Base-by-base conservation (phyloP, 495 filamentous ascomycete genomes). In the Talaromyces wortmannii region DNA sequence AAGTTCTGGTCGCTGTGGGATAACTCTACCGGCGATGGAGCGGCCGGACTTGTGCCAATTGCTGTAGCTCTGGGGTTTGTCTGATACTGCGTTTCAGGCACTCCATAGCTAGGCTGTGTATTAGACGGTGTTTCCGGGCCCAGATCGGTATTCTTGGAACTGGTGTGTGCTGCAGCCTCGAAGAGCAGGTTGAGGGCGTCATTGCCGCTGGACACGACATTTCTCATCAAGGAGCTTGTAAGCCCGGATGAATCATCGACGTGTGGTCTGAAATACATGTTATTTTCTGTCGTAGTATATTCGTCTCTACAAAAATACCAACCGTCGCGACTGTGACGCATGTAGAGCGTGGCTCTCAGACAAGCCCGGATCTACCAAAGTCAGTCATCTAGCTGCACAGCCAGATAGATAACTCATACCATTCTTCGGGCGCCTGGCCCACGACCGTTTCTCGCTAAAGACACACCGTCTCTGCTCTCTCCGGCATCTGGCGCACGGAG, bases 381-480 rank as follows among this genome's bases (percentile, higher is more conserved):
- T 23, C 23, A 40, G 36, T 40, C 36, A 40, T 8, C 1, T 40
- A 40, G 36, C 36, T 40, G 36, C 5, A 8, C 13, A 10, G 36
- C 16, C 32, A 23, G 11, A 8, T 16, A 18, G 2, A 50, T 17
- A 13, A 31, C 8, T 43, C 62, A 13, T 60, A 75, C 72, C 66
- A 59, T 66, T 62, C 56, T 68, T 73, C 51, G 61, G 61, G 48
- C 59, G 67, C 48, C 74, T 72, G 45, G 73, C 72, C 74, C 74
- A 77, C 0, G 74, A 72, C 43, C 70, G 76, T 74, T 80, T 95
- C 89, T 69, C 90, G 71, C 85, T 96, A 70, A 98, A 97, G 64
- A 84, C 90, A 75, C 94, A 98, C 57, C 92, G 84, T 67, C 92
- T 91, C 72, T 85, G 76, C 67, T 98, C 94, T 52, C 94, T 83